Conservation (phyloP, 345 rosid species). For the Corymbia maculata region DNA sequence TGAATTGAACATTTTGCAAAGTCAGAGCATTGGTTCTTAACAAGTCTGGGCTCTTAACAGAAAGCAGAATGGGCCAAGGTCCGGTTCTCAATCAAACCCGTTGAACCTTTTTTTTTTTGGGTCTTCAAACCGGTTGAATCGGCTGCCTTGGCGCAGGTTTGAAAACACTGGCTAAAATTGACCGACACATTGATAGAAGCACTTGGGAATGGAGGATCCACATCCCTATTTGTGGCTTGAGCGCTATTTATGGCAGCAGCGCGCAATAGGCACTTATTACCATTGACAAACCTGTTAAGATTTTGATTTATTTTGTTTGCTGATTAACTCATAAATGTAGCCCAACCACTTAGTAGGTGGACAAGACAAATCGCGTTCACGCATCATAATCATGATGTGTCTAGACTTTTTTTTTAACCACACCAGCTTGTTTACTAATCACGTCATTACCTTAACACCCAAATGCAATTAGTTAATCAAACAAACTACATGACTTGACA, state of each 20-base stretch:
- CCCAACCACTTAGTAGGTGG: neutral
- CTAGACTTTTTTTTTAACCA: neutral
- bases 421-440: neutral
- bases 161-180: neutral
- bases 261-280: neutral
- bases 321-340: neutral
- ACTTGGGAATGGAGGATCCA: neutral
- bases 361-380: neutral
- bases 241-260: neutral
- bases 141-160: neutral
- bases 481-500: neutral
- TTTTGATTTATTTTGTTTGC: neutral
- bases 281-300: neutral
- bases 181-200: neutral
- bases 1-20: neutral
- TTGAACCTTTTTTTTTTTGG: neutral
- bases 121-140: neutral
- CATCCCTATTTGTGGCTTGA: neutral
- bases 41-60: neutral
- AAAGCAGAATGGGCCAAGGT: neutral
- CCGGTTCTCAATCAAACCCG: neutral
- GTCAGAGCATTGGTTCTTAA: neutral
- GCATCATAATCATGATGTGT: neutral
- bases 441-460: neutral
- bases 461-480: neutral